Conservation (phyloP, 1,284 basidiomycete species). For the Trichosporon sp. region DNA sequence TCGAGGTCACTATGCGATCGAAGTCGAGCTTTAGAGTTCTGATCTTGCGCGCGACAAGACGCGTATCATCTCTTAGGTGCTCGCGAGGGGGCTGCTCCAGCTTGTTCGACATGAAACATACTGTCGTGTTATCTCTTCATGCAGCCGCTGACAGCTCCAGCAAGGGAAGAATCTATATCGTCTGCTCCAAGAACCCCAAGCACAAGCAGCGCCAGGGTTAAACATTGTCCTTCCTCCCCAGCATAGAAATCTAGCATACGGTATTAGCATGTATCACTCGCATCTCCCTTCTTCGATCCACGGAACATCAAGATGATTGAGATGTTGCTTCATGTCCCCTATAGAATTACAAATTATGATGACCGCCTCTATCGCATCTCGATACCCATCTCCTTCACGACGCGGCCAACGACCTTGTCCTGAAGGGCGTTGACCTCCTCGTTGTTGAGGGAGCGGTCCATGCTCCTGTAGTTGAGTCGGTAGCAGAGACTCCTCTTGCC, state of each 20-base stretch:
- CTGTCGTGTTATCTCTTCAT: too few species aligned
- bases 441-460: conserved; percentile 91
- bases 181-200: conserved; percentile 92
- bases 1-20: too few species aligned
- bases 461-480: conserved; percentile 91
- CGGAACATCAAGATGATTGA: background rate
- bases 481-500: conserved; percentile 79
- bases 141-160: conserved; percentile 52
- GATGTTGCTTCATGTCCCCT: conserved; percentile 14
- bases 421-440: conserved; percentile 86
- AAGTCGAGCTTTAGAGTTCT: too few species aligned
- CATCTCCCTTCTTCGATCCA: background rate
- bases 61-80: too few species aligned
- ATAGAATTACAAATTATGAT: conserved; percentile 16
- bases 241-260: conserved; percentile 19
- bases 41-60: too few species aligned
- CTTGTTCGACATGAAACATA: too few species aligned
- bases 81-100: too few species aligned
- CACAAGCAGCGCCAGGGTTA: conserved; percentile 68
- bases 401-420: conserved; percentile 55
- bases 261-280: conserved; percentile 18
- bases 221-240: background rate
- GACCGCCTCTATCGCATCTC: conserved; percentile 47
- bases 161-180: conserved; percentile 89
- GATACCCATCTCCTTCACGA: conserved; percentile 58